A percentile compares a stretch with the other conserved stretches of the same genome.
Evolutionary conservation across 257 asterid genomes (phyloP).

Genomic region (Nyctanthes arbortristis): DNA sequence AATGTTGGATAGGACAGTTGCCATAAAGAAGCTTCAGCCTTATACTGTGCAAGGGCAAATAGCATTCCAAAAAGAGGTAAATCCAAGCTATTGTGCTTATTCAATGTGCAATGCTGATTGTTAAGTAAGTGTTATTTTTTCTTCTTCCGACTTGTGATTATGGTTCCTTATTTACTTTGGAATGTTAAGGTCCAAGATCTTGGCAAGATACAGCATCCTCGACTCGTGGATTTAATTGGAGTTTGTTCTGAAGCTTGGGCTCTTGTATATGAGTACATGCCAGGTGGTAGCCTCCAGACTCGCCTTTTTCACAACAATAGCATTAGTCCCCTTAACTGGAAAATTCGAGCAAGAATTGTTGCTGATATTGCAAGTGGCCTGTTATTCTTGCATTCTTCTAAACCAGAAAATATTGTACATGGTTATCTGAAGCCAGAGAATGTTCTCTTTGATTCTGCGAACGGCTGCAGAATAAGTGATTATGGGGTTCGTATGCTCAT

Average conservation of each 20-base stretch:
- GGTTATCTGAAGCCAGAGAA: constrained; percentile 77
- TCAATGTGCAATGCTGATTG: not conserved
- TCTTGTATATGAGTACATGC: constrained; percentile 72
- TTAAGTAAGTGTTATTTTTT: not conserved
- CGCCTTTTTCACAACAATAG: constrained; percentile 41
- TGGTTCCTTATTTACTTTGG: constrained; percentile 13
- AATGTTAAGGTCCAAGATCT: constrained; percentile 57
- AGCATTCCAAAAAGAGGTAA: constrained; percentile 59
- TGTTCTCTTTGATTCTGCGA: constrained; percentile 56
- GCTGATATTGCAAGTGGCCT: constrained; percentile 69
- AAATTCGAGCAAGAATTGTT: constrained; percentile 54
- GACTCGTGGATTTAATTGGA: constrained; percentile 64
- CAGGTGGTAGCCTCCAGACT: constrained; percentile 69
- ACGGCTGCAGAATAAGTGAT: constrained; percentile 66
- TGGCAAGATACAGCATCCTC: constrained; percentile 60
- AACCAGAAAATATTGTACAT: constrained; percentile 49
- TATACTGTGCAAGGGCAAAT: constrained; percentile 49
- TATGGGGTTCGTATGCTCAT: constrained; percentile 53
- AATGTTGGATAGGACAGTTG: constrained; percentile 58
- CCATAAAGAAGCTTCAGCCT: constrained; percentile 65
- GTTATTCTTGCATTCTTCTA: constrained; percentile 57
- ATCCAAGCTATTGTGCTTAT: constrained; percentile 9
- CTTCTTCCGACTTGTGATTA: not conserved
- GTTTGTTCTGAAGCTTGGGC: constrained; percentile 63
- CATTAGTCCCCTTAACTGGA: constrained; percentile 62